Conservation (phyloP, 1,284 basidiomycete species). For the Wolfiporia cocos region DNA sequence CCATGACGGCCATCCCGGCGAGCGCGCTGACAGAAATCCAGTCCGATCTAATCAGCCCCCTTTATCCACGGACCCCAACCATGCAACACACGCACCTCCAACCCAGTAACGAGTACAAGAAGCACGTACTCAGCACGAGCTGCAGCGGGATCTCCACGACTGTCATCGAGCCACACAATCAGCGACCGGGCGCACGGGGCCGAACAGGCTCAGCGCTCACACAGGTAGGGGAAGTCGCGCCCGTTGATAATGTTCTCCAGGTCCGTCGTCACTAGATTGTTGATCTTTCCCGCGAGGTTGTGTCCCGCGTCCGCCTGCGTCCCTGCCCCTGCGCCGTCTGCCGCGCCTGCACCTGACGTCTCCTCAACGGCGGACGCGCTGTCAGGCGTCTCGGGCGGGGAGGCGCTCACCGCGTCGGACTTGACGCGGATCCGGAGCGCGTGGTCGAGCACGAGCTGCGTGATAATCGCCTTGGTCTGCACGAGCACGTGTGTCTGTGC, state of each 20-base stretch:
- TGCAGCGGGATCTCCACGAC: slow-evolving; percentile 28
- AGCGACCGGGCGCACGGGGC: too few species aligned
- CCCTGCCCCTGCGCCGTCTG: too few species aligned
- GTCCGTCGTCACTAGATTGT: slow-evolving; percentile 33
- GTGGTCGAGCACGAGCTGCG: slow-evolving; percentile 64
- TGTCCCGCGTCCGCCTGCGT: slow-evolving; percentile 18
- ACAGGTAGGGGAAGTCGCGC: not conserved
- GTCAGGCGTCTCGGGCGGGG: too few species aligned
- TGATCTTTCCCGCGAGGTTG: slow-evolving; percentile 39
- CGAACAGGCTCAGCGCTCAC: too few species aligned
- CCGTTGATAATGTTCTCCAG: slow-evolving; percentile 21
- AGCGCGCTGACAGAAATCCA: slow-evolving; percentile 34
- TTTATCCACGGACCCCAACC: too few species aligned
- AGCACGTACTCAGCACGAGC: slow-evolving; percentile 28
- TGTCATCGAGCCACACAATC: too few species aligned
- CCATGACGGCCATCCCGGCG: slow-evolving; percentile 45
- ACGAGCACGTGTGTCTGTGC: slow-evolving; percentile 36
- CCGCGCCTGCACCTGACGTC: not conserved
- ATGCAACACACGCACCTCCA: slow-evolving; percentile 38
- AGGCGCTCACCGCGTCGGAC: too few species aligned
- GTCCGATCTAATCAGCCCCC: too few species aligned
- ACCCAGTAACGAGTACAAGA: slow-evolving; percentile 41
- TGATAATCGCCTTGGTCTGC: slow-evolving; percentile 52
- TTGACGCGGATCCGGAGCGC: slow-evolving; percentile 61
- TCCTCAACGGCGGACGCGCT: slow-evolving; percentile 5